phyloP scores from a whole-genome alignment of 2,329 filamentous ascomycete species.

The Akanthomyces dipterigenus region DNA sequence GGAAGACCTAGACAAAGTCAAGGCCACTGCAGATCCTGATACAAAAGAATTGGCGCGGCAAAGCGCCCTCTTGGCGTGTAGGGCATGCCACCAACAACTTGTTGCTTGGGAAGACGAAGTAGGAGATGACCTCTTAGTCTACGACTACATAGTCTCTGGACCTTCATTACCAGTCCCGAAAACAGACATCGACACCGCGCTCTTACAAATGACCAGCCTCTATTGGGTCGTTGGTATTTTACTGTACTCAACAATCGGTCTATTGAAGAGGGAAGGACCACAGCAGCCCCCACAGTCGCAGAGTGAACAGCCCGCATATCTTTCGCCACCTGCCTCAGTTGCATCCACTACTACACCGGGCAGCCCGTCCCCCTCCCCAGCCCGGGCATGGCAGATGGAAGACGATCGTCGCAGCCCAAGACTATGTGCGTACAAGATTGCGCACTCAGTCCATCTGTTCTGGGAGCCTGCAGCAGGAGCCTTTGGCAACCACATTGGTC shows the following conservation, averaged over 20 bases:
- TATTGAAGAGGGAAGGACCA: background rate
- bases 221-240: constrained; percentile 1
- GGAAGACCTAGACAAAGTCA: background rate
- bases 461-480: constrained; percentile 12
- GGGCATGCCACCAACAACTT: background rate
- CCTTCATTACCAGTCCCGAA: background rate
- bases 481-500: constrained; percentile 9
- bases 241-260: constrained; percentile 2
- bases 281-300: background rate
- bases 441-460: constrained; percentile 13
- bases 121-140: background rate
- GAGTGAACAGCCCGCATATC: background rate
- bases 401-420: background rate
- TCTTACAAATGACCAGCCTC: background rate
- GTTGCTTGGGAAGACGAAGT: constrained; percentile 1
- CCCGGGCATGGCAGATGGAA: background rate
- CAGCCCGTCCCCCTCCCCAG: background rate
- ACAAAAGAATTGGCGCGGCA: background rate
- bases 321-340: background rate
- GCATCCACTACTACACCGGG: background rate
- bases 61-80: background rate
- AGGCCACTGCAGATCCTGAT: background rate
- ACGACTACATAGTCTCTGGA: background rate
- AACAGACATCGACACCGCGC: constrained; percentile 1
- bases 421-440: constrained; percentile 15